A percentile compares a stretch with the other conserved stretches of the same genome.
These are phyloP conservation scores for Fusarium luffae DNA, from an alignment of 2,329 filamentous ascomycete genomes.

Conservation along the genomic window DNA sequence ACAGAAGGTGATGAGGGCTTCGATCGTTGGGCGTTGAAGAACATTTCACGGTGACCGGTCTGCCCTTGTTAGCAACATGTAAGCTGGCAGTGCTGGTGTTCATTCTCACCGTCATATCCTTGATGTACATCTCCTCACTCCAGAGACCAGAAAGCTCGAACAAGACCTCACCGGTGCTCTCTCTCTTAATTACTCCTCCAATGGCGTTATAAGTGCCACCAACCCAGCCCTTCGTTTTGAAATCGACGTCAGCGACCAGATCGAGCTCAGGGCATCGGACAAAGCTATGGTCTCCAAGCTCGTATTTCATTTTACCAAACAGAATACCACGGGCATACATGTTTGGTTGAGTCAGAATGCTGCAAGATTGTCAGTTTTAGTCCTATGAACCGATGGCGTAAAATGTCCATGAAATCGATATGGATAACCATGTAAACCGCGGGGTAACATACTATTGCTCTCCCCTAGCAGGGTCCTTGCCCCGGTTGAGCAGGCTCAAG, in stretches of 20 bases:
- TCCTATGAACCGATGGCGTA: neutral
- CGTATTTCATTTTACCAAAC: constrained; percentile 99
- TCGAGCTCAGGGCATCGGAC: constrained; percentile 90
- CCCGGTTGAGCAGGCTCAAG: constrained; percentile 82
- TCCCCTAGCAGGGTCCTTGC: constrained; percentile 70
- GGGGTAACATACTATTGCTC: constrained; percentile 82
- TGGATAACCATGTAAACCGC: neutral
- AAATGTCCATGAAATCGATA: neutral
- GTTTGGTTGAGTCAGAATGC: constrained; percentile 94
- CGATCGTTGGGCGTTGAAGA: constrained; percentile 86
- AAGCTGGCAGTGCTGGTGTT: neutral
- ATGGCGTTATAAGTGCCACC: constrained; percentile 97
- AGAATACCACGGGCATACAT: constrained; percentile 98
- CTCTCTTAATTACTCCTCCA: constrained; percentile 88
- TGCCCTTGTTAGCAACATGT: constrained; percentile 50
- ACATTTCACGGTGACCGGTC: constrained; percentile 88
- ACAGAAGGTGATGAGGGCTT: constrained; percentile 79
- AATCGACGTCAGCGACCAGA: constrained; percentile 90
- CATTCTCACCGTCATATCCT: constrained; percentile 75
- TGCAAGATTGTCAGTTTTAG: constrained; percentile 50
- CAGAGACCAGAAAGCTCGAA: constrained; percentile 93
- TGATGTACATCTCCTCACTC: constrained; percentile 95
- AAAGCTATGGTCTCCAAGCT: constrained; percentile 94
- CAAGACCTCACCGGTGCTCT: constrained; percentile 85
- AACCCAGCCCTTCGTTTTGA: constrained; percentile 99